Base-by-base conservation (phyloP, 495 filamentous ascomycete species). In the Tetracladium marchalianum region DNA sequence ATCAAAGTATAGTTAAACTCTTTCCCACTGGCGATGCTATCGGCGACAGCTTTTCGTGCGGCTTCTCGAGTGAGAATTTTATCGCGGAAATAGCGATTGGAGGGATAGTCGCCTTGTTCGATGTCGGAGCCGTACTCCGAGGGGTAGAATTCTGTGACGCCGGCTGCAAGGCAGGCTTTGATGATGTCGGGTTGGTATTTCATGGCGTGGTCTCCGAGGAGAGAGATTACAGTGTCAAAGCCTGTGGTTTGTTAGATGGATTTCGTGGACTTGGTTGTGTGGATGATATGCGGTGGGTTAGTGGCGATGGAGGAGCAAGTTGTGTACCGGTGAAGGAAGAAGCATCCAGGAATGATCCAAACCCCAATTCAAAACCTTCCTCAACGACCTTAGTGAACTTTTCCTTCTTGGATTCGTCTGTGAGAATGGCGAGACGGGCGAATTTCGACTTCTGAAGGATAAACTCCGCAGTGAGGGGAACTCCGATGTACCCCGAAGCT, bases 91-190 rank as follows among this genome's bases (percentile, higher is more conserved):
- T 51, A 51, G 7, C 48, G 48, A 2, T 51, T 32, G 15, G 33
- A 19, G 16, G 33, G 41, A 11, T 46, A 24, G 13, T n/a, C 42
- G 8, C 31, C 35, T 13, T 33, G 15, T 16, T 36, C 16, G 31
- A 51, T 19, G 41, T 51, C 48, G 11, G 41, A 19, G n/a, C 48
- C 48, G 27, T 41, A 51, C 13, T 51, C 48, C 1, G 48, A 51
- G 11, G 48, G 48, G 31, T 51, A 51, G 13, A 19, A 51, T 13
- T 51, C 24, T 2, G 12, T 16, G 1, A 51, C 48, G 2, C 48
- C 48, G 7, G 37, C 41, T 9, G 48, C 13, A 12, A 51, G 32
- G 7, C 41, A 41, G 11, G 31, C 35, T 13, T 45, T 43, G 10
- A 51, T 51, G 35, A 51, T 19, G 27, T 35, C 41, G 9, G 48